Conservation (phyloP, 441 rosid genomes). For the Breynia disticha region DNA sequence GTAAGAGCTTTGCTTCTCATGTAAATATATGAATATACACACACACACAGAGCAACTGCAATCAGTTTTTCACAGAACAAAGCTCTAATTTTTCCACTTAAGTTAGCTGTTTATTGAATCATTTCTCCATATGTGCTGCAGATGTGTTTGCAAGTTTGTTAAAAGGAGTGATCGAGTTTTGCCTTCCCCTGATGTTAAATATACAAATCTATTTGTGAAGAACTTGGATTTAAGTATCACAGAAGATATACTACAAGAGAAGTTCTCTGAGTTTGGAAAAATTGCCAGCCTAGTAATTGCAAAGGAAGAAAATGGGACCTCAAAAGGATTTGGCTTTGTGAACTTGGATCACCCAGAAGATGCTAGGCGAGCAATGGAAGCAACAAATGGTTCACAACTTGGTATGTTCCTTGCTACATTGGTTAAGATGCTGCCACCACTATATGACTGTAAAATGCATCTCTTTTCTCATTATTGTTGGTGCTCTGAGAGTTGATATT, state of each 20-base stretch:
- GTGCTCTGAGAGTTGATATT: not conserved
- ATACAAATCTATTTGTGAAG: constrained; percentile 59
- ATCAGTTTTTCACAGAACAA: not conserved
- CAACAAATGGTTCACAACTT: constrained; percentile 37
- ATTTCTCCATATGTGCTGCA: constrained; percentile 10
- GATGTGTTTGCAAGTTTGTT: constrained; percentile 62
- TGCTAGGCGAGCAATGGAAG: constrained; percentile 51
- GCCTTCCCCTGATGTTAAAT: constrained; percentile 20
- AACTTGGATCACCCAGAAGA: constrained; percentile 47
- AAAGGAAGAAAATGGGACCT: constrained; percentile 46
- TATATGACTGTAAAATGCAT: not conserved
- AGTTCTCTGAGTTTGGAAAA: constrained; percentile 58
- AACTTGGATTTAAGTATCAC: constrained; percentile 40
- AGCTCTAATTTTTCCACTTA: not conserved
- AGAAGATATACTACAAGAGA: constrained; percentile 37
- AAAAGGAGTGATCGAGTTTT: constrained; percentile 47
- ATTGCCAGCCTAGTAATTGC: constrained; percentile 45
- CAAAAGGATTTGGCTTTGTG: constrained; percentile 81
- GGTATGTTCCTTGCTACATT: constrained; percentile 22
- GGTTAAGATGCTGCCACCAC: not conserved
- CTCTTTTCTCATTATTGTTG: not conserved
- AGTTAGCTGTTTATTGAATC: not conserved
- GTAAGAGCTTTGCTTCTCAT: constrained; percentile 23
- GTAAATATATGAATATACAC: too few relatives aligned
- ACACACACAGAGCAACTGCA: too few relatives aligned